Percentiles rank a stretch among this genome's conserved stretches.
Conservation (phyloP, 441 rosid species). For the Brassica balearica region DNA sequence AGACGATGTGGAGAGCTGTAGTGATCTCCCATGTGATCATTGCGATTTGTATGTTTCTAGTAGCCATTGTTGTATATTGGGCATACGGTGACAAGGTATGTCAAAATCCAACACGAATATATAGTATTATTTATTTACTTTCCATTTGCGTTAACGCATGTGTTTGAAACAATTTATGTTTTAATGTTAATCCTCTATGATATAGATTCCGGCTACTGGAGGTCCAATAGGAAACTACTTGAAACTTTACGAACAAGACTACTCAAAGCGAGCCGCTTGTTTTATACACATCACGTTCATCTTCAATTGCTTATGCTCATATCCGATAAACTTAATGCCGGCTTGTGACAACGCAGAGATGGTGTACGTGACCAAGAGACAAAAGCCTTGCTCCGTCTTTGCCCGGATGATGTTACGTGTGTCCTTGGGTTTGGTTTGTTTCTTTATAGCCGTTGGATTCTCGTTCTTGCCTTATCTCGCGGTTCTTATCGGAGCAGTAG, state of each 20-base stretch:
- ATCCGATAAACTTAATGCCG: slow-evolving; percentile 93
- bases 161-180: too few relatives aligned
- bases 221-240: too few relatives aligned
- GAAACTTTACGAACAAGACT: too few relatives aligned
- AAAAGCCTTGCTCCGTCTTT: slow-evolving; percentile 73
- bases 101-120: neutral
- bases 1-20: slow-evolving; percentile 93
- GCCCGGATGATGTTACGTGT: slow-evolving; percentile 59
- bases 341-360: slow-evolving; percentile 73
- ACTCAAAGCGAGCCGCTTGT: too few relatives aligned
- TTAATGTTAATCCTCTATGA: too few relatives aligned
- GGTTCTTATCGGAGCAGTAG: slow-evolving; percentile 76
- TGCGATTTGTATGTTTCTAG: slow-evolving; percentile 69
- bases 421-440: slow-evolving; percentile 55
- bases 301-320: too few relatives aligned
- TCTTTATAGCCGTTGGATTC: slow-evolving; percentile 68
- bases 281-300: too few relatives aligned
- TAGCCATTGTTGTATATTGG: slow-evolving; percentile 85
- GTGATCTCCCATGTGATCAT: slow-evolving; percentile 63
- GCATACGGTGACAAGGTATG: slow-evolving; percentile 78
- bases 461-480: slow-evolving; percentile 71
- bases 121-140: slow-evolving; percentile 32
- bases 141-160: too few relatives aligned
- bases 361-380: slow-evolving; percentile 45
- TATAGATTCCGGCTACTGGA: too few relatives aligned